Evolutionary conservation across 108 stramenopile genomes (phyloP), one percentile per base, ranked within the genome.

Genomic region (Skeletonema menzelii): DNA sequence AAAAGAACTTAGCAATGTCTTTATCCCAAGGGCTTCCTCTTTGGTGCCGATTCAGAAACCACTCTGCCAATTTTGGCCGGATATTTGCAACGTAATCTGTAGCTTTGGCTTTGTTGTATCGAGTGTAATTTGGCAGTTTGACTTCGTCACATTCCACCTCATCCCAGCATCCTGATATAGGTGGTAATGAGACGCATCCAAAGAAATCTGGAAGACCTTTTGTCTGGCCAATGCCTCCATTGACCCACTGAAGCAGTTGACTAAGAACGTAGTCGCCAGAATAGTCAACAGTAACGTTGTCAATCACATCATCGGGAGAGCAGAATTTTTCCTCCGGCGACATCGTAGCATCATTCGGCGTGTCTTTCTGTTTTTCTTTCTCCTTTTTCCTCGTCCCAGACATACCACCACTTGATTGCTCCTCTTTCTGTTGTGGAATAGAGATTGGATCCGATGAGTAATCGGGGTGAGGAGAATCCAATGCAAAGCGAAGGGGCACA

Each of bases 241-340:
- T 93, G 62, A 86, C 86, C 95, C 95, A 96, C 65, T 90, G 90
- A 37, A 96, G 65, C 28, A 96, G 80, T 63, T 93, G 92, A 19
- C 88, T 91, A 1, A 92, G 56, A 27, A 96, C 91, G 67, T 96
- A 96, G 31, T 96, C 92, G 17, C 86, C 91, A 47, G 87, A 68
- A 66, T 96, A 96, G 38, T 74, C 79, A 10, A 92, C 83, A 27
- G 76, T 81, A 11, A 95, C 94, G 58, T 86, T 80, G 15, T 88
- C 79, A 28, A 95, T 80, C 20, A 91, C 86, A 59, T 91, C 89
- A 59, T 92, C 94, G 13, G 94, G 91, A 8, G 88, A 60, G 73
- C 90, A 95, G 35, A 85, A 40, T 17, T 67, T 71, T 53, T 53
- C 49, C 8, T 53, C 49, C 8, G 22, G n/a, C 49, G 49, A 24